Conservation (phyloP, 352 stramenopile species). For the Phytophthora chlamydospora region DNA sequence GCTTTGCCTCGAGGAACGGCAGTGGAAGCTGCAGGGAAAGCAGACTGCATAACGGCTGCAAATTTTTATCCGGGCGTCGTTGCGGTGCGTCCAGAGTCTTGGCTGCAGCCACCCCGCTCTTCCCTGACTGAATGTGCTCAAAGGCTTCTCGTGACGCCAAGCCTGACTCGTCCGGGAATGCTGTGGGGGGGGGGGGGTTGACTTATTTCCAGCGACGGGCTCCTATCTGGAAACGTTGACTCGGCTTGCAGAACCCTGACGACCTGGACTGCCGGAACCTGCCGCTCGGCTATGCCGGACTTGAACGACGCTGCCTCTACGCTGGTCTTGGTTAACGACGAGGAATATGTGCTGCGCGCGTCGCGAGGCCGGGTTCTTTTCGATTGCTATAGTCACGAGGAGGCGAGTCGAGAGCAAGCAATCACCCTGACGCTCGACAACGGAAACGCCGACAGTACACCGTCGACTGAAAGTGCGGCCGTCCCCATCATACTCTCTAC, state of each 20-base stretch:
- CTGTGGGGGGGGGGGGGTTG: background rate
- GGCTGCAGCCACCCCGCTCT: slow-evolving; percentile 8
- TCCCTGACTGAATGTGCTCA: slow-evolving; percentile 18
- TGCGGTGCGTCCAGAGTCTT: slow-evolving; percentile 11
- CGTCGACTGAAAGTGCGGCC: background rate
- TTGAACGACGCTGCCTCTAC: slow-evolving; percentile 8
- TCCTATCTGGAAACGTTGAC: slow-evolving; percentile 6
- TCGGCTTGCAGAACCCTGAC: background rate
- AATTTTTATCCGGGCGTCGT: slow-evolving; percentile 14
- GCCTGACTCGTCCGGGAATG: too few species aligned
- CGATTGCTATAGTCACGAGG: slow-evolving; percentile 13
- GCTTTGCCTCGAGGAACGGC: slow-evolving; percentile 6
- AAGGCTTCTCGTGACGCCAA: slow-evolving; percentile 1
- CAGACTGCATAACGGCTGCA: slow-evolving; percentile 18
- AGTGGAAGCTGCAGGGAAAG: slow-evolving; percentile 26
- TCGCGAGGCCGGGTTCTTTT: slow-evolving; percentile 22
- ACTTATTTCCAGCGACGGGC: slow-evolving; percentile 27
- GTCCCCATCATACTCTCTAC: slow-evolving; percentile 59
- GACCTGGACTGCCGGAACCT: background rate
- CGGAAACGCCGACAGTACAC: background rate
- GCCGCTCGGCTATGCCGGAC: slow-evolving; percentile 1
- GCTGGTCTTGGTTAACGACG: slow-evolving; percentile 24
- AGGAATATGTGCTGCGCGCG: slow-evolving; percentile 22
- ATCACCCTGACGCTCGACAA: slow-evolving; percentile 26
- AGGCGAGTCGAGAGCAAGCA: slow-evolving; percentile 13